Base-by-base conservation (phyloP, 306 rosid genomes). In the Vigna reflexopilosa region DNA sequence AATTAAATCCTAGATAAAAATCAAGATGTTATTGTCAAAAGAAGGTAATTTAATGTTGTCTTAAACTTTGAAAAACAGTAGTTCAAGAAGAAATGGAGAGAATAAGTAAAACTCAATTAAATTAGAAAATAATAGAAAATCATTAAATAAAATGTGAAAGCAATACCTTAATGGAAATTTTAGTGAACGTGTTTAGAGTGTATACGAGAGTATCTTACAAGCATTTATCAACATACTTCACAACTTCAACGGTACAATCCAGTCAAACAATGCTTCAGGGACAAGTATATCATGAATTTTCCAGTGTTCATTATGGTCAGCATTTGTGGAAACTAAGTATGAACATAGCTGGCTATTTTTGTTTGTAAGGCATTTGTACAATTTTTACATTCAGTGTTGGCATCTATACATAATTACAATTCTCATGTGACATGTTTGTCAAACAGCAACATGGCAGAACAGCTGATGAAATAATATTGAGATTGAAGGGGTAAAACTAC, bases 401-500 rank as follows among this genome's bases (percentile, higher is more conserved):
- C 76, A 66, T 44, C 49, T 55, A 65, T 14, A 20, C 47, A 71
- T 65, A 64, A 42, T 75, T 67, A 44, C 71, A 50, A 42, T 20
- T 67, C 36, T 11, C 5, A 19, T 19, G 36, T 40, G 71, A 42
- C 2, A 66, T 66, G 51, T 66, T 67, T 12, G 34, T 36, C 42
- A 34, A 34, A 34, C 38, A 32, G 36, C 36, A 32, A 5, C 5
- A 32, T 4, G 36, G 36, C 36, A 4, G 36, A 32, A 32, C 6
- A 34, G 6, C 38, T 5, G 38, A 34, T 34, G 38, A 34, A 34
- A 42, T 72, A 40, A 45, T 77, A 66, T 65, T 16, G 42, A 82
- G 80, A 62, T 80, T 24, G 15, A n/a, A 38, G 50, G 30, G 12
- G 30, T 67, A 73, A 62, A 34, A 64, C 87, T 88, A 90, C 61